Conservation (phyloP, 164 flowering plant genomes). For the Dillenia turbinata region DNA sequence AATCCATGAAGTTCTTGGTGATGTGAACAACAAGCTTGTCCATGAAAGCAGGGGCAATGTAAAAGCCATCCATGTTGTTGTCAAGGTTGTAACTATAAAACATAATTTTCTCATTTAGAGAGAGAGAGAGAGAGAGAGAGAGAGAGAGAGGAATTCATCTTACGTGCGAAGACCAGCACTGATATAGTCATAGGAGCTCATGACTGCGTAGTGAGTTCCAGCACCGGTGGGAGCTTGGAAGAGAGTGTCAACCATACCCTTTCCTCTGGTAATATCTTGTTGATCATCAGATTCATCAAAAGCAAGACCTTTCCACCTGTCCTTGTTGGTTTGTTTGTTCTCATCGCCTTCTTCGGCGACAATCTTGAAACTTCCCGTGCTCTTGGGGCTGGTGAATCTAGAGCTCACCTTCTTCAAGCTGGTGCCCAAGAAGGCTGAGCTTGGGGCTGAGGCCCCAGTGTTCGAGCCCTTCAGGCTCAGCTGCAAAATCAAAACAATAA, state of each 20-base stretch:
- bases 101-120: not conserved
- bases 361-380: slow-evolving; percentile 21
- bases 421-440: slow-evolving; percentile 5
- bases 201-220: slow-evolving; percentile 59
- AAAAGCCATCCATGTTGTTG: slow-evolving; percentile 53
- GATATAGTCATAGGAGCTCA: slow-evolving; percentile 57
- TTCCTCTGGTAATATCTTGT: slow-evolving; percentile 67
- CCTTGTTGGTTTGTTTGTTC: slow-evolving; percentile 38
- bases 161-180: slow-evolving; percentile 52
- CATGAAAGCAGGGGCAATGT: slow-evolving; percentile 81
- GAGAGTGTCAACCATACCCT: slow-evolving; percentile 61
- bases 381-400: slow-evolving; percentile 17
- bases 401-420: slow-evolving; percentile 29
- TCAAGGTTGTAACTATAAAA: slow-evolving; percentile 37
- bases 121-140: not conserved
- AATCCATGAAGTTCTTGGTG: slow-evolving; percentile 66
- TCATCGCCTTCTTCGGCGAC: slow-evolving; percentile 26
- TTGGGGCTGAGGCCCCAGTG: slow-evolving; percentile 4
- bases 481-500: not conserved
- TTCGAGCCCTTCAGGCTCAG: not conserved
- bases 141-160: slow-evolving; percentile 2
- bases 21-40: slow-evolving; percentile 77
- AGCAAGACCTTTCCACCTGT: slow-evolving; percentile 53
- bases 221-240: slow-evolving; percentile 55
- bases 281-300: slow-evolving; percentile 58